Conservation (phyloP, 371 early-diverging fungal species). For the Rhizopus arrhizus region DNA sequence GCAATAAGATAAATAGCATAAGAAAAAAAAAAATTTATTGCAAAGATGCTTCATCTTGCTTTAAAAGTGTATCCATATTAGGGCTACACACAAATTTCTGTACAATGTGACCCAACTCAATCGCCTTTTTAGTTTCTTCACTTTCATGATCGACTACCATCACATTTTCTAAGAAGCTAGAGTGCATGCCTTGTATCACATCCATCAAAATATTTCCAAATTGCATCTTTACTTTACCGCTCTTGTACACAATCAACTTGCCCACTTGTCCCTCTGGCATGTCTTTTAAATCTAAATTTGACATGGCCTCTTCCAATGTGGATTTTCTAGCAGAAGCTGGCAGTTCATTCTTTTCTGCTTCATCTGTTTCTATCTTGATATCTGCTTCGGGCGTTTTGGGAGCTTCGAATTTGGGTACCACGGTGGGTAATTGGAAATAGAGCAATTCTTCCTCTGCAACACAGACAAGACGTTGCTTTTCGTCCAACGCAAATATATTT, state of each 20-base stretch:
- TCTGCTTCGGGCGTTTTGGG: constrained; percentile 25
- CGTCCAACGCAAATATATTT: constrained; percentile 42
- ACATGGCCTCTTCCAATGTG: constrained; percentile 36
- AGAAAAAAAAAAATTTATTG: constrained; percentile 12
- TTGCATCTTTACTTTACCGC: constrained; percentile 72
- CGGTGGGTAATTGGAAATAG: constrained; percentile 49
- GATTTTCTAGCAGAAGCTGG: constrained; percentile 52
- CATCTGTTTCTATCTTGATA: constrained; percentile 36
- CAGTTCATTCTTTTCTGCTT: constrained; percentile 22
- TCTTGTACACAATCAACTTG: constrained; percentile 67
- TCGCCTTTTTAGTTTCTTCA: constrained; percentile 50
- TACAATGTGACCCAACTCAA: constrained; percentile 66
- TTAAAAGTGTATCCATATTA: constrained; percentile 58
- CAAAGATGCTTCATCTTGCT: constrained; percentile 23
- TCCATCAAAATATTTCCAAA: constrained; percentile 71
- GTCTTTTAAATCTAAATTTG: constrained; percentile 33
- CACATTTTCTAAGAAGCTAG: constrained; percentile 63
- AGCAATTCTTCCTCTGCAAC: constrained; percentile 47
- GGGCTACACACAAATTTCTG: constrained; percentile 69
- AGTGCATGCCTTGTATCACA: constrained; percentile 58
- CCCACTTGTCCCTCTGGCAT: constrained; percentile 69
- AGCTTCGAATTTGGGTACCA: constrained; percentile 50
- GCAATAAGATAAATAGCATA: constrained; percentile 9
- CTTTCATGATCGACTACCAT: constrained; percentile 62
- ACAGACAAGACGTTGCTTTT: constrained; percentile 39